Evolutionary conservation across 78 protist species (phyloP), one percentile per base, ranked within the genome.

Genomic region (Diacronema lutheri): DNA sequence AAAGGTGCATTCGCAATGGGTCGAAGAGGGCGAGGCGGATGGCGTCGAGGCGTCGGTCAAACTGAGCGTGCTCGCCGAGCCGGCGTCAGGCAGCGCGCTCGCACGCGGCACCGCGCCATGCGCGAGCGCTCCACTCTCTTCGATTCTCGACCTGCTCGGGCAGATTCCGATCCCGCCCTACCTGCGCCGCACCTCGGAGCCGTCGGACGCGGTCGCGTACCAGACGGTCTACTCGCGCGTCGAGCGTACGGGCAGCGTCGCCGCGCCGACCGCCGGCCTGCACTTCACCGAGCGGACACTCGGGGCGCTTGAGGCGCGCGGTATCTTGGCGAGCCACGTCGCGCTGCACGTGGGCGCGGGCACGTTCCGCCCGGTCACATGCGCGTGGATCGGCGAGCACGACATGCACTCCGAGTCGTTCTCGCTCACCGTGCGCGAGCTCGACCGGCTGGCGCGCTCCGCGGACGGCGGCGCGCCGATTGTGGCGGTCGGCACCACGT

Each of bases 321-420:
- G 10, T 31, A 1, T 7, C 25, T 19, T 11, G 29, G 10, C 60
- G 31, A n/a, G n/a, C n/a, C 23, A 14, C 37, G 41, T 84, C 25
- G n/a, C 88, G 57, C 88, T 84, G 71, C 88, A 84, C 33, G 88
- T 84, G 31, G 81, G 88, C 68, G 88, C 88, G 31, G 89, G 89
- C 38, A 85, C 89, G n/a, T 85, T 85, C 72, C 14, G 33, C 46
- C 89, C 89, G 5, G 76, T 85, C 50, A n/a, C 31, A 2, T 76
- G 83, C 33, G 29, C 0, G 44, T 5, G 26, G n/a, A 46, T 46
- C 10, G 61, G 19, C 0, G 62, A 1, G 33, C 89, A 85, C 82
- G 21, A 9, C 38, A 85, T 85, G 89, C 89, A 85, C 40, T 40
- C 57, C 1, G 89, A 85, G 62, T 76, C 29, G 16, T 20, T 85